Base-by-base conservation (phyloP, 495 filamentous ascomycete species). In the Podospora conica region DNA sequence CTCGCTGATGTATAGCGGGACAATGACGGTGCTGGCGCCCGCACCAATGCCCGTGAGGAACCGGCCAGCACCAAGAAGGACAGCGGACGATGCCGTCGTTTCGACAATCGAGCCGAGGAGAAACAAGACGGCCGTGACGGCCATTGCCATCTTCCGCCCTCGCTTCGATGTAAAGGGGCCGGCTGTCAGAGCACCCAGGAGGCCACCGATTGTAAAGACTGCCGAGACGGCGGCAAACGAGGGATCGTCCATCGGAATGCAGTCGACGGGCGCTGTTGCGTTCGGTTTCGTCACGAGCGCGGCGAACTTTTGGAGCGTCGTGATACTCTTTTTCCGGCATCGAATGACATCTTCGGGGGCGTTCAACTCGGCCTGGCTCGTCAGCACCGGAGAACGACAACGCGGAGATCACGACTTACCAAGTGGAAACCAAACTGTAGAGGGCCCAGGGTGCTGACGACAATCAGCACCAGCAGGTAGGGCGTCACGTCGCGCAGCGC, bases 401-500 rank as follows among this genome's bases (percentile, higher is more conserved):
- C 12, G 53, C 11, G 20, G 3, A 1, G n/a, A 12, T n/a, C 21
- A 1, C 22, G 55, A 59, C 77, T 72, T 84, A 96, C 94, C 76
- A 98, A 76, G 77, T 98, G 96, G 74, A 89, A 97, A 22, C 96
- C 95, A 70, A 97, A 98, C 71, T 96, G 92, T 9, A 97, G 84
- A 3, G 95, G 91, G 6, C 92, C 93, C 18, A 96, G 72, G 5
- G 89, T 90, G 58, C 83, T 81, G 70, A 90, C 81, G 56, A 82
- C 77, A 31, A 92, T 80, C 54, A 91, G 76, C 68, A 87, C 81
- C 69, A 88, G 68, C 61, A 93, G 80, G 71, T 90, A 92, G 40
- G 82, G 77, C 18, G 89, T 90, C 54, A 84, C 76, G 63, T 82
- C 80, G 28, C 70, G 69, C 60, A 78, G 58, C 25, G 68, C 68